phyloP scores from a whole-genome alignment of 2,329 filamentous ascomycete species.

The Penicillium oxalicum region DNA sequence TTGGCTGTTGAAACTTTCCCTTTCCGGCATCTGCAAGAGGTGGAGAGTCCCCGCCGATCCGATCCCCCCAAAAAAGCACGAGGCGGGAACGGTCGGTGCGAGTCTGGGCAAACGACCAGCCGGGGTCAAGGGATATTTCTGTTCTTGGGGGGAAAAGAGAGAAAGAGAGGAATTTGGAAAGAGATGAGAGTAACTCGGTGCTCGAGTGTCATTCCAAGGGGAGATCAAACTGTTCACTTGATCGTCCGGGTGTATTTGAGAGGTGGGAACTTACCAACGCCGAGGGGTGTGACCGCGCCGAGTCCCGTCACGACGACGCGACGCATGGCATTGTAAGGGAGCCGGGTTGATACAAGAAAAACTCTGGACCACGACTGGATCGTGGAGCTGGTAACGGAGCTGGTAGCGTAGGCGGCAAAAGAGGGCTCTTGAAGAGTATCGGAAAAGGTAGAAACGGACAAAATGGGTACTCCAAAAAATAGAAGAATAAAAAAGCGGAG shows the following conservation, averaged over 20 bases:
- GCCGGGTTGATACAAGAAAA: neutral
- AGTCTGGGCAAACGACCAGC: neutral
- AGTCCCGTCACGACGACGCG: conserved; percentile 80
- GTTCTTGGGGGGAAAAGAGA: neutral
- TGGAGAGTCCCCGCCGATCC: conserved; percentile 19
- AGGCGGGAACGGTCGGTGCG: neutral
- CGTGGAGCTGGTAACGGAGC: no score
- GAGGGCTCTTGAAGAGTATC: no score
- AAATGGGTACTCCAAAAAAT: neutral
- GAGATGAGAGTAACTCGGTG: no score
- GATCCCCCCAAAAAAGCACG: neutral
- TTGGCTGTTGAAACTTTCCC: conserved; percentile 28
- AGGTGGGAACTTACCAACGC: conserved; percentile 53
- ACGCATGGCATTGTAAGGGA: conserved; percentile 34
- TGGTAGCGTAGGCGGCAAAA: no score
- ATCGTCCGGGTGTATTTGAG: neutral
- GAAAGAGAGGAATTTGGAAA: neutral
- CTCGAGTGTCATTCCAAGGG: no score
- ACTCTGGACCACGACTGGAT: neutral
- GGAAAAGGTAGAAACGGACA: neutral
- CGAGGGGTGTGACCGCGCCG: conserved; percentile 75
- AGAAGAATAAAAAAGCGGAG: conserved; percentile 10
- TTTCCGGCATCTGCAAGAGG: conserved; percentile 19
- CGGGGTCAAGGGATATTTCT: no score
- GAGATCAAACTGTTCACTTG: neutral